Evolutionary conservation across 2,329 filamentous ascomycete genomes (phyloP), one percentile per base, ranked within the genome.

Genomic region (Fusarium dimerum): DNA sequence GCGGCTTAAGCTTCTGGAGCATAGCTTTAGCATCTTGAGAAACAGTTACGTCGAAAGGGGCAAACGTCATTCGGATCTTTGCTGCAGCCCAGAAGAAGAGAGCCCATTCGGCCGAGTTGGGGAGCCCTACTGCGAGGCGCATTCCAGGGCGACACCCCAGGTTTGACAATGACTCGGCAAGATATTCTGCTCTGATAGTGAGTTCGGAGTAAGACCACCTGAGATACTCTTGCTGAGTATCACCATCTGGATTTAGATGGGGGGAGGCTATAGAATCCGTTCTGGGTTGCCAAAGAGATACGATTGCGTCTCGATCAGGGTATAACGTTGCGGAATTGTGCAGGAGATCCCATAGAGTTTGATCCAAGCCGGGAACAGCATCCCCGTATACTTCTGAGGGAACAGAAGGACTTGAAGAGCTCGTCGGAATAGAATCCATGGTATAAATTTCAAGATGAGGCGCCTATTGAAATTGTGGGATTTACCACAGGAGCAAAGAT

Each of bases 101-200:
- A 0, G 56, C 68, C 71, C 71, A 75, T 66, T 75, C 72, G 5
- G 68, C 70, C 43, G 69, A 71, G 51, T 74, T 75, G 46, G 68
- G 61, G 43, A 73, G 58, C 8, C 73, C 51, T 1, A 63, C 66
- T 18, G 61, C 66, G 6, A 75, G 55, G 12, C 61, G 61, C 62
- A 65, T 71, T 5, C 67, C 65, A 6, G 58, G 56, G 18, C 58
- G 54, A 40, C 66, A 65, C 6, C 69, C 65, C 38, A 62, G 15
- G 10, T 29, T 41, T 17, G 45, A 16, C 8, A 72, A 54, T 16
- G 54, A 57, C 11, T 50, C 45, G 16, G 68, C 68, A 2, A 72
- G 47, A 26, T 34, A 38, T 47, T 68, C 62, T 41, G 65, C 54
- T 39, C 52, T 65, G 17, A 48, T 40, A n/a, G 47, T 56, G 3